Percentiles rank a stretch among this genome's conserved stretches.
Evolutionary conservation across 108 stramenopile species (phyloP).

Genomic region (Cyclostephanos tholiformis): DNA sequence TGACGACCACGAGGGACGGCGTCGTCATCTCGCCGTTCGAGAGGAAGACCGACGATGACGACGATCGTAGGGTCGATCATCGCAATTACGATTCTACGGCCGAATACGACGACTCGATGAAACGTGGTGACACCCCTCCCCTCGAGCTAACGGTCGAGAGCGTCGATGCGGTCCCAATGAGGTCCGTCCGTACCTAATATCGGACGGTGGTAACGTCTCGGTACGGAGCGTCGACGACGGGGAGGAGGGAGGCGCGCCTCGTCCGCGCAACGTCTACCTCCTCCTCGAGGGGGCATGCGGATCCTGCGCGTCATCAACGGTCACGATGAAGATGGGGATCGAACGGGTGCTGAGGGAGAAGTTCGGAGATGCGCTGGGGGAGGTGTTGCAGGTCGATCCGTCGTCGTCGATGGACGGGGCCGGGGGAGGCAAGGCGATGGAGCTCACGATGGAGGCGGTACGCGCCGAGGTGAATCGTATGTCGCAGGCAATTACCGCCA

Average conservation of each 20-base stretch:
- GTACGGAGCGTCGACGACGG: no score
- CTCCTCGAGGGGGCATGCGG: slow-evolving; percentile 97
- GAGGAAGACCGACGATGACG: slow-evolving; percentile 29
- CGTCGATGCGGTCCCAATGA: no score
- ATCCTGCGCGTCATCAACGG: slow-evolving; percentile 85
- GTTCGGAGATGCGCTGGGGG: slow-evolving; percentile 71
- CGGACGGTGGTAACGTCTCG: no score
- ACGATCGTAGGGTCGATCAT: neutral
- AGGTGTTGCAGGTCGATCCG: slow-evolving; percentile 74
- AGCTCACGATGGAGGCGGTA: slow-evolving; percentile 63
- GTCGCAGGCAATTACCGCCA: slow-evolving; percentile 74
- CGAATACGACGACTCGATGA: no score
- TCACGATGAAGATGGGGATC: slow-evolving; percentile 99
- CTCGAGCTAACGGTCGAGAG: no score
- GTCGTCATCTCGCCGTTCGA: no score
- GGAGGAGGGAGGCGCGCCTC: no score
- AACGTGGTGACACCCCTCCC: slow-evolving; percentile 78
- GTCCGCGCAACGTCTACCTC: no score
- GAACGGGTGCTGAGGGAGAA: slow-evolving; percentile 93
- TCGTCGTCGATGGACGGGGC: slow-evolving; percentile 45
- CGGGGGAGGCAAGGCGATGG: slow-evolving; percentile 49
- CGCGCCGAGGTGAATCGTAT: slow-evolving; percentile 74
- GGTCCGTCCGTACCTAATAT: no score
- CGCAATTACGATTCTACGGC: slow-evolving; percentile 4
- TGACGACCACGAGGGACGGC: no score